phyloP scores from a whole-genome alignment of 1,284 basidiomycete species.

The Coniophora puteana region DNA sequence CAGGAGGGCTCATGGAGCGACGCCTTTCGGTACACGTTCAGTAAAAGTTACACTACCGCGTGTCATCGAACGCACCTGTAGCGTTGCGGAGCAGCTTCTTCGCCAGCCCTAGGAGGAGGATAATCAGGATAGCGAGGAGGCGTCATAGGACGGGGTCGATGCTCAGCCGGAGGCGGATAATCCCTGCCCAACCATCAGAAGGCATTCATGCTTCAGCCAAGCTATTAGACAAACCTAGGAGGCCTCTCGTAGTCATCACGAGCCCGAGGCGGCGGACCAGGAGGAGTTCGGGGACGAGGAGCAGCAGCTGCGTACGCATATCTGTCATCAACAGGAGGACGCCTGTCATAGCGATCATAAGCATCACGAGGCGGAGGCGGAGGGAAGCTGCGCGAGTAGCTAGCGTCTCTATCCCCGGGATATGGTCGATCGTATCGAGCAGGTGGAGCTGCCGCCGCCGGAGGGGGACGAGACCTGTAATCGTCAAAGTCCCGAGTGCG shows the following conservation, averaged over 20 bases:
- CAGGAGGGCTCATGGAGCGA: conserved; percentile 65
- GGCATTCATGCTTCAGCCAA: background rate
- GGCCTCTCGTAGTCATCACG: conserved; percentile 49
- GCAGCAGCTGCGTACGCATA: conserved; percentile 26
- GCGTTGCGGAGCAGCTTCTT: conserved; percentile 36
- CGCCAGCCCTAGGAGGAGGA: conserved; percentile 37
- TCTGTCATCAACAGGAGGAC: conserved; percentile 31
- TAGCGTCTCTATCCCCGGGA: conserved; percentile 45
- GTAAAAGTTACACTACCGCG: background rate
- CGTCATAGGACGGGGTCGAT: conserved; percentile 55
- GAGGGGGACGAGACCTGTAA: conserved; percentile 49
- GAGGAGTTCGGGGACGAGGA: conserved; percentile 44
- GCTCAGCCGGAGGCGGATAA: conserved; percentile 41
- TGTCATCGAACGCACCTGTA: conserved; percentile 44
- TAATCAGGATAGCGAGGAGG: conserved; percentile 60
- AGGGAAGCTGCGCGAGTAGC: conserved; percentile 35
- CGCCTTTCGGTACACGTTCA: conserved; percentile 39
- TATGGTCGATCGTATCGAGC: conserved; percentile 44
- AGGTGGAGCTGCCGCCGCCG: conserved; percentile 33
- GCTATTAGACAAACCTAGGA: conserved; percentile 38
- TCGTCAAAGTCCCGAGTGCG: conserved; percentile 66
- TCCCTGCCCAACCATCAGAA: conserved; percentile 32
- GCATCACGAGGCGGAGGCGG: conserved; percentile 44
- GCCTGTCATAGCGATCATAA: conserved; percentile 62
- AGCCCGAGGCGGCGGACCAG: conserved; percentile 34